A percentile compares a stretch with the other conserved stretches of the same genome.
phyloP scores from a whole-genome alignment of 495 filamentous ascomycete genomes.

The Tuber brumale region DNA sequence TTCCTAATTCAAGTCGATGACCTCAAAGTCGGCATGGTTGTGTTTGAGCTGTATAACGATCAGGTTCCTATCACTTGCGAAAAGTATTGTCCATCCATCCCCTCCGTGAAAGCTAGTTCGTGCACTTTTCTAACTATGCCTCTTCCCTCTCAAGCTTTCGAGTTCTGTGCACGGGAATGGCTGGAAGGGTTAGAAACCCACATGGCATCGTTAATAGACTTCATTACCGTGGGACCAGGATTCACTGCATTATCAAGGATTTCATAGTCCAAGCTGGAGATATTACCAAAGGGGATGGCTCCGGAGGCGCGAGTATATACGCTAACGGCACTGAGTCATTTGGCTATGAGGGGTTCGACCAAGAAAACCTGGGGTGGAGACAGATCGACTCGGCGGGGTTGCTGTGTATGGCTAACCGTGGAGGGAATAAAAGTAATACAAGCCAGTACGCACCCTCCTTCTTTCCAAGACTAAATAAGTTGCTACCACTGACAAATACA shows the following conservation, averaged over 20 bases:
- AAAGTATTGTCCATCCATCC: slow-evolving; percentile 51
- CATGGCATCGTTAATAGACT: slow-evolving; percentile 61
- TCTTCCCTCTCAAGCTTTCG: slow-evolving; percentile 48
- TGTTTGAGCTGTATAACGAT: slow-evolving; percentile 48
- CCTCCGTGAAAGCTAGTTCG: slow-evolving; percentile 6
- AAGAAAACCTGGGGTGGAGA: slow-evolving; percentile 48
- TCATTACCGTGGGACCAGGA: slow-evolving; percentile 42
- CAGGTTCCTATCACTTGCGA: slow-evolving; percentile 47
- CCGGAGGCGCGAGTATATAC: slow-evolving; percentile 45
- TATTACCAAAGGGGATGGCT: slow-evolving; percentile 46
- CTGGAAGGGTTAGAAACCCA: slow-evolving; percentile 14
- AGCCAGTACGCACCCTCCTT: slow-evolving; percentile 42
- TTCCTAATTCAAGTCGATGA: slow-evolving; percentile 26
- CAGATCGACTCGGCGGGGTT: slow-evolving; percentile 45
- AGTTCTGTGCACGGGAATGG: slow-evolving; percentile 37
- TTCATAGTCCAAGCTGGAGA: slow-evolving; percentile 50
- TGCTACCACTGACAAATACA: slow-evolving; percentile 15
- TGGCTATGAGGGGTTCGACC: slow-evolving; percentile 56
- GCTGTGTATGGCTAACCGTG: slow-evolving; percentile 48
- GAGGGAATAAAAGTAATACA: slow-evolving; percentile 44
- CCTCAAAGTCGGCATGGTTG: slow-evolving; percentile 43
- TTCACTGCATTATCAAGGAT: slow-evolving; percentile 47
- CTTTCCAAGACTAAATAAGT: background rate
- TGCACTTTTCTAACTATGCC: slow-evolving; percentile 16
- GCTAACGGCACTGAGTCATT: slow-evolving; percentile 25